Evolutionary conservation across 2,329 filamentous ascomycete genomes (phyloP).

Genomic region (Arachnomyces sp.): DNA sequence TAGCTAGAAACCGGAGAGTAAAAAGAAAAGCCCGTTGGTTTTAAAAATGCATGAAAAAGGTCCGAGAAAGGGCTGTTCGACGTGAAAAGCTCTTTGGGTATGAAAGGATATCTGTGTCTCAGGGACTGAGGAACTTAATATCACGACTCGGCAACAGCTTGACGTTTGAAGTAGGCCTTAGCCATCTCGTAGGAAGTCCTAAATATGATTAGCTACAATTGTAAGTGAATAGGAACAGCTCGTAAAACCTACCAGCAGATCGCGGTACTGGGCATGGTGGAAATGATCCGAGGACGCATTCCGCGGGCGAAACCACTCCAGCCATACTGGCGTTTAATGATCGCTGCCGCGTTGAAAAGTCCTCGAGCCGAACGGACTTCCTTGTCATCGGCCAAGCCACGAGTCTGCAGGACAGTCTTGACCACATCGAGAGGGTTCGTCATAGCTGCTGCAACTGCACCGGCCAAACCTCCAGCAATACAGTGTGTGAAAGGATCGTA

Average conservation of each 20-base stretch:
- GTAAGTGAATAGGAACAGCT: background rate
- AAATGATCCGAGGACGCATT: conserved; percentile 81
- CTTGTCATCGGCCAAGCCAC: conserved; percentile 71
- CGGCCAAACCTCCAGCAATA: conserved; percentile 81
- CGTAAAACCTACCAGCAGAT: conserved; percentile 74
- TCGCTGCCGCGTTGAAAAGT: conserved; percentile 66
- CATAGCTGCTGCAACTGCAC: conserved; percentile 84
- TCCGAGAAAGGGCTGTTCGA: too few relatives aligned
- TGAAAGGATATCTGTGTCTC: background rate
- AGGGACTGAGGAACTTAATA: background rate
- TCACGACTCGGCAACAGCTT: conserved; percentile 12
- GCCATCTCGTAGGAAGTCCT: conserved; percentile 62
- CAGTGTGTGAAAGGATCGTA: conserved; percentile 96
- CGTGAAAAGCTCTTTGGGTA: too few relatives aligned
- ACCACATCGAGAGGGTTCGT: conserved; percentile 97
- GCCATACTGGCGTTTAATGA: conserved; percentile 79
- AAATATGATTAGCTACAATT: conserved; percentile 7
- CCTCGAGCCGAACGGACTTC: conserved; percentile 82
- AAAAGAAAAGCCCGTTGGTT: too few relatives aligned
- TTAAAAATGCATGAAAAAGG: too few relatives aligned
- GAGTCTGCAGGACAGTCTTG: conserved; percentile 93
- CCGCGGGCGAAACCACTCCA: conserved; percentile 87
- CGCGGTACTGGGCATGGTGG: conserved; percentile 97
- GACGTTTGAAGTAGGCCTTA: conserved; percentile 57
- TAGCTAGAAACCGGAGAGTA: background rate